These are phyloP conservation scores for Candida tibetensis DNA, from an alignment of 805 yeast species.

Conservation along the genomic window DNA sequence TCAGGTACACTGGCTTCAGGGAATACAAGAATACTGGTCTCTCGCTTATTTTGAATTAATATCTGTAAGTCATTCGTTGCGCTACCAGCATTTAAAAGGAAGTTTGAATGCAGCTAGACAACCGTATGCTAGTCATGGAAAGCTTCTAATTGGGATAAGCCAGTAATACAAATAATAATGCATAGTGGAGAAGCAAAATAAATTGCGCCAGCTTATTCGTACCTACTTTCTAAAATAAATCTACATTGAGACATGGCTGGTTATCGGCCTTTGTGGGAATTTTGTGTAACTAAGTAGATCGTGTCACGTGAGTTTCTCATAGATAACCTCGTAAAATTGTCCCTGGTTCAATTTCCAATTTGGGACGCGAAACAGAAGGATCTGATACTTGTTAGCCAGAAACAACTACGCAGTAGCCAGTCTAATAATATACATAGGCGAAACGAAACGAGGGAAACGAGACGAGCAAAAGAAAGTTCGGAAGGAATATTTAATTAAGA, in stretches of 20 bases:
- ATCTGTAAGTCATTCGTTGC: too few species aligned
- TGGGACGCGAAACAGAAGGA: neutral
- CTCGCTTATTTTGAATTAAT: too few species aligned
- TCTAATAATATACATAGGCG: too few species aligned
- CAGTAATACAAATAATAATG: neutral
- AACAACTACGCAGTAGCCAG: too few species aligned
- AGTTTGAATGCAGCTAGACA: neutral
- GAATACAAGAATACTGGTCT: too few species aligned
- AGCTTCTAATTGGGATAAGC: neutral
- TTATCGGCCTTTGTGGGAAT: neutral
- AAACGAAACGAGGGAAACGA: too few species aligned
- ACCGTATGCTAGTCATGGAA: neutral
- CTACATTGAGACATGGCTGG: constrained; percentile 2
- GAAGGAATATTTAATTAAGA: too few species aligned
- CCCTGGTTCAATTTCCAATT: constrained; percentile 1
- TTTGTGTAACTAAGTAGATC: neutral
- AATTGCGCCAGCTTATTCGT: neutral
- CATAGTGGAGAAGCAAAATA: neutral
- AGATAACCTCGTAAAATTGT: constrained; percentile 4
- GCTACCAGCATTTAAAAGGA: neutral
- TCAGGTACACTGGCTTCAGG: too few species aligned
- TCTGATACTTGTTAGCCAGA: too few species aligned
- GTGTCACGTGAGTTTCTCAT: constrained; percentile 5
- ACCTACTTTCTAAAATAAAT: too few species aligned
- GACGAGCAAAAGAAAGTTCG: too few species aligned